These are phyloP conservation scores for Artemisia annua DNA, from an alignment of 129 eudicot species.

Conservation along the genomic window DNA sequence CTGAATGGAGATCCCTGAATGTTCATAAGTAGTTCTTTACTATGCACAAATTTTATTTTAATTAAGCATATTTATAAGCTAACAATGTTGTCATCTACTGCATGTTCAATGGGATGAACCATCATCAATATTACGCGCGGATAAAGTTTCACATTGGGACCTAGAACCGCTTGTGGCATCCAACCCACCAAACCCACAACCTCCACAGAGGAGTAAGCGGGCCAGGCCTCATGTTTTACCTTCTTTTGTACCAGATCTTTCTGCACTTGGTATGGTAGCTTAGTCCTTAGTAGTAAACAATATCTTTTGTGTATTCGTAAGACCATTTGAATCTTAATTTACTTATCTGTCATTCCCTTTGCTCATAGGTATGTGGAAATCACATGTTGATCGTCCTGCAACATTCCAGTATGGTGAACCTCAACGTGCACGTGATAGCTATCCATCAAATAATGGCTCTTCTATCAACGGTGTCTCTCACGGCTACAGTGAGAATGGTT, in stretches of 20 bases:
- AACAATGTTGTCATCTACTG: conserved; percentile 19
- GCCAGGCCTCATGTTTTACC: conserved; percentile 58
- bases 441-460: too few relatives aligned
- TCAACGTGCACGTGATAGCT: too few relatives aligned
- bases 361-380: too few relatives aligned
- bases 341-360: too few relatives aligned
- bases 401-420: too few relatives aligned
- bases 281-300: too few relatives aligned
- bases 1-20: conserved; percentile 59
- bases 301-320: too few relatives aligned
- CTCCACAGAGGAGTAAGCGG: conserved; percentile 80
- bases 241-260: conserved; percentile 55
- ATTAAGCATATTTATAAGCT: background rate
- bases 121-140: conserved; percentile 81
- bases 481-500: too few relatives aligned
- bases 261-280: conserved; percentile 17
- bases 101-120: conserved; percentile 99
- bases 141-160: conserved; percentile 94
- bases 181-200: conserved; percentile 55
- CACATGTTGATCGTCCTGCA: too few relatives aligned
- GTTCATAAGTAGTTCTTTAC: conserved; percentile 27
- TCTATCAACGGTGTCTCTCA: too few relatives aligned
- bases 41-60: background rate
- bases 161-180: conserved; percentile 85
- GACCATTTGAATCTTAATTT: too few relatives aligned